Conservation (phyloP, 306 rosid genomes). For the Abrus precatorius region DNA sequence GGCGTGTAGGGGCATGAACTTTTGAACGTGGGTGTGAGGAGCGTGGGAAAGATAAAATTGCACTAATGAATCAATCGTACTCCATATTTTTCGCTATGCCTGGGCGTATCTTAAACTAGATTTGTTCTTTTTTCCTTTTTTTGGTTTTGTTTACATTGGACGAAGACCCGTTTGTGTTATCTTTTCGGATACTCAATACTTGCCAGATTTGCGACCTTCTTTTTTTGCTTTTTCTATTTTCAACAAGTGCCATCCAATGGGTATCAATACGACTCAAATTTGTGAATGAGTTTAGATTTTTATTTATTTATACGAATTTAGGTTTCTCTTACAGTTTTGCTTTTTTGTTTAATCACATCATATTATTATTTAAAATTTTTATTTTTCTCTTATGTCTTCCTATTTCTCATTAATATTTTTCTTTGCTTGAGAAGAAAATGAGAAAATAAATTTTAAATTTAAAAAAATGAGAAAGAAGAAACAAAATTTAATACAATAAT, state of each 20-base stretch:
- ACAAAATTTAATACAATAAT: no score
- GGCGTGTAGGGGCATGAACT: neutral
- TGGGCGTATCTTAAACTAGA: constrained; percentile 11
- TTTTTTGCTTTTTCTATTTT: neutral
- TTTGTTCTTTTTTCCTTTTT: neutral
- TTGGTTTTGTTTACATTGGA: neutral
- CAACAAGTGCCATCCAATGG: neutral
- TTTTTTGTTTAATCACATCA: no score
- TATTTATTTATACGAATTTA: no score
- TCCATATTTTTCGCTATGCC: neutral
- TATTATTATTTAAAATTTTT: no score
- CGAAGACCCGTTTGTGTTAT: neutral
- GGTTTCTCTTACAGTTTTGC: no score
- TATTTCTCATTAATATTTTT: no score
- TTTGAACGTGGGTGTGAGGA: neutral
- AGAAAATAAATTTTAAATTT: no score
- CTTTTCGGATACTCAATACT: neutral
- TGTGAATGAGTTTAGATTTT: no score
- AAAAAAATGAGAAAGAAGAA: no score
- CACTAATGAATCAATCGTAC: neutral
- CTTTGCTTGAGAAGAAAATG: no score
- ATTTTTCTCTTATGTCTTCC: no score
- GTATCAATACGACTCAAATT: no score
- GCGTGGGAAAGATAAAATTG: constrained; percentile 2
- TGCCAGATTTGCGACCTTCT: neutral